phyloP scores from a whole-genome alignment of 1,284 basidiomycete species.

The Apiotrichum brassicae region DNA sequence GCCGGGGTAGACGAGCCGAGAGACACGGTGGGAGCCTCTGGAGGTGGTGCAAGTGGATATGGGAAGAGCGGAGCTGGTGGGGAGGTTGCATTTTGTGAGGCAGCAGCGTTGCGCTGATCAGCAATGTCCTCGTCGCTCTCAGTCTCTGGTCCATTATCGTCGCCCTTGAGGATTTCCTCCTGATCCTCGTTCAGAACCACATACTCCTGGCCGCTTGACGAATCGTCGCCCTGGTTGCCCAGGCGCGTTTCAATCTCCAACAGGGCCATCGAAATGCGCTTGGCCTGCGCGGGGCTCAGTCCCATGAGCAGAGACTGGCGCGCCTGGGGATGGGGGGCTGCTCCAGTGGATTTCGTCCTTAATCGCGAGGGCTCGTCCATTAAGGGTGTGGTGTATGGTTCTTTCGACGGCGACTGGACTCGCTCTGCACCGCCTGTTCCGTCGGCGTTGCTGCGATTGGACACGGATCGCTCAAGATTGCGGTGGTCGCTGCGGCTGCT shows the following conservation, averaged over 20 bases:
- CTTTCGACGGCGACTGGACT: too few species aligned
- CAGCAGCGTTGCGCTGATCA: not conserved
- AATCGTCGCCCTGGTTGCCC: slow-evolving; percentile 5
- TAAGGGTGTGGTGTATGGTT: not conserved
- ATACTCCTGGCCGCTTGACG: not conserved
- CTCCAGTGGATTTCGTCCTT: not conserved
- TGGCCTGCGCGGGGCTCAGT: slow-evolving; percentile 34
- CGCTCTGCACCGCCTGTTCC: too few species aligned
- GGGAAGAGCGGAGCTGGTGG: slow-evolving; percentile 25
- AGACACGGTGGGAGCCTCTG: slow-evolving; percentile 6
- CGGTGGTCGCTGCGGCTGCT: too few species aligned
- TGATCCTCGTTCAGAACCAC: slow-evolving; percentile 10
- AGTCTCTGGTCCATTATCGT: not conserved
- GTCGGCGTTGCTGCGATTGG: not conserved
- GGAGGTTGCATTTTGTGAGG: not conserved
- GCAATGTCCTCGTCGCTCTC: slow-evolving; percentile 1
- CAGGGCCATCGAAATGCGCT: slow-evolving; percentile 39
- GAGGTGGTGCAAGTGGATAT: slow-evolving; percentile 25
- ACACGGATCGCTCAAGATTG: not conserved
- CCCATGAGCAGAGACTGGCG: slow-evolving; percentile 33
- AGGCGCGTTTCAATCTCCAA: slow-evolving; percentile 35
- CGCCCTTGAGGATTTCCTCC: slow-evolving; percentile 28
- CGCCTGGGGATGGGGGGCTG: slow-evolving; percentile 9
- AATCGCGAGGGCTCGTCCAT: not conserved
- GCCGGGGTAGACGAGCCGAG: not conserved